Conservation (phyloP, 352 stramenopile genomes). For the Phytophthora pseudosyringae region DNA sequence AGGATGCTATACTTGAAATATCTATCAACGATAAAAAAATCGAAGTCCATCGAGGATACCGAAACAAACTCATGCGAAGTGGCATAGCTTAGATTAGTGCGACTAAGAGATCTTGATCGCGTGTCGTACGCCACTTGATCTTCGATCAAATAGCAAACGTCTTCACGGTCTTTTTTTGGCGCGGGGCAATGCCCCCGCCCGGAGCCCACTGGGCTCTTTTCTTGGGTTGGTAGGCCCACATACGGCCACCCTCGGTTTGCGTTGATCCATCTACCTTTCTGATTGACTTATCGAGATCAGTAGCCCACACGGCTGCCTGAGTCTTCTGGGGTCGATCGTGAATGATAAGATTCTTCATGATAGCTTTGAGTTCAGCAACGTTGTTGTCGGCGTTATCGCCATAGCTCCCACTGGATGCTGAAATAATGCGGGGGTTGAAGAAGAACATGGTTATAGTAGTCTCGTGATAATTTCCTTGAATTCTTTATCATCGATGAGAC, state of each 20-base stretch:
- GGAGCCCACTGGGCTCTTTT: too few species aligned
- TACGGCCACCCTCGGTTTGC: background rate
- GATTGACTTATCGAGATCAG: constrained; percentile 5
- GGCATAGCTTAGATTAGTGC: too few species aligned
- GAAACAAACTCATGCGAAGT: constrained; percentile 3
- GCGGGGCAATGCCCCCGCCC: too few species aligned
- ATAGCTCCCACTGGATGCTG: too few species aligned
- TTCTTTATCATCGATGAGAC: too few species aligned
- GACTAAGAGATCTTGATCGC: too few species aligned
- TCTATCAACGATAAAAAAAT: background rate
- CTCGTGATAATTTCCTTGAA: too few species aligned
- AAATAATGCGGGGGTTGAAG: constrained; percentile 4
- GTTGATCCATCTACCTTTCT: background rate
- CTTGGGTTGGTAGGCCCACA: background rate
- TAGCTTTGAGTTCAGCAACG: too few species aligned
- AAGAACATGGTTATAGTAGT: background rate
- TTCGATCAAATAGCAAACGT: too few species aligned
- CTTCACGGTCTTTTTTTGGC: too few species aligned
- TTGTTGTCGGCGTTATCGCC: too few species aligned
- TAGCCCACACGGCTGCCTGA: constrained; percentile 1
- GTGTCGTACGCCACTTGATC: too few species aligned
- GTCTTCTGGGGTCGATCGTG: background rate
- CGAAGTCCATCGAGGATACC: background rate
- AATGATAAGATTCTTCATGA: background rate
- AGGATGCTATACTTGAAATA: constrained; percentile 3